Evolutionary conservation across 129 eudicot genomes (phyloP), one percentile per base, ranked within the genome.

Genomic region (Tagetes patula): DNA sequence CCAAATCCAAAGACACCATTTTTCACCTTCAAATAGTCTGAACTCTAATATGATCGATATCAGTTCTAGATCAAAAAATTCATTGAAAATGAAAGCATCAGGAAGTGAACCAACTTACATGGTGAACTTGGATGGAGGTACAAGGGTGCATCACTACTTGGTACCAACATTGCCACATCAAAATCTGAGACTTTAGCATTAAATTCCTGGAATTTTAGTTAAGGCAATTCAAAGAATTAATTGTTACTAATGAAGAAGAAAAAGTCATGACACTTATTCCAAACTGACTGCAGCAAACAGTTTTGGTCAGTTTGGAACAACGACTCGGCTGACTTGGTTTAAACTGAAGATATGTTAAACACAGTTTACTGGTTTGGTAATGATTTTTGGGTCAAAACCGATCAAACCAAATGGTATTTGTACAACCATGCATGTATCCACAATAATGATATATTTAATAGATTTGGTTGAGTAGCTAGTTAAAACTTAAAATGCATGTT

Each of bases 111-210:
- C 5, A 33, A 73, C 55, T 73, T 47, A 73, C 77, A 33, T 1
- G 61, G 20, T 62, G 77, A 73, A 61, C 40, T 63, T 47, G 70
- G 77, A 61, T 10, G 27, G 3, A 58, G 46, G 36, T 70, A 10
- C 64, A 39, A 70, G 20, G 52, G 34, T 53, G 39, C 50, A 38
- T 61, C 77, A 9, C 58, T 62, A 14, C 61, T 33, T 0, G 61
- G 70, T 47, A 27, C 61, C 77, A 73, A 47, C 77, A 73, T 61
- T 38, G 34, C 69, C 77, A 73, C 62, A 36, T 73, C 77, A 62
- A 73, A 61, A 47, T 73, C 77, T 1, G 77, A 73, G 37, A 73
- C 36, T 52, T 73, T 73, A 2, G 50, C 62, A 2, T 61, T 73
- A 10, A 60, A 34, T 33, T 60, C 27, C 66, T 60, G 66, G 6